These are phyloP conservation scores for Sugiyamaella marilandica DNA, from an alignment of 805 yeast species.

Conservation along the genomic window DNA sequence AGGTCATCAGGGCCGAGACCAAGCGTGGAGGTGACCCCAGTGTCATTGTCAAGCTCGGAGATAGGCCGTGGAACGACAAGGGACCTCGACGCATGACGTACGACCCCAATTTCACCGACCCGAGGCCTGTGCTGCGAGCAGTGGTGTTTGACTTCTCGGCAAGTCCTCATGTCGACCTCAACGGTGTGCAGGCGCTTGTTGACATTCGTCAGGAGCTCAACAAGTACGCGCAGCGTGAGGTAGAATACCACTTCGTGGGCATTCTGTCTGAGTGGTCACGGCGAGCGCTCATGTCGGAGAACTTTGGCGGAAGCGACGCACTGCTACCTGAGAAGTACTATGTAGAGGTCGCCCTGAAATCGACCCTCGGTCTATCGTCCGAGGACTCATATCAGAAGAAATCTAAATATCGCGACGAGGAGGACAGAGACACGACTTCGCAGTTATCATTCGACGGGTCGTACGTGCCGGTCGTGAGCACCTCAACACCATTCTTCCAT, in stretches of 20 bases:
- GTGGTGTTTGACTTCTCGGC: conserved; percentile 78
- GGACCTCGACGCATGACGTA: conserved; percentile 45
- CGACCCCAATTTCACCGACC: conserved; percentile 36
- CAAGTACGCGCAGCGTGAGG: conserved; percentile 72
- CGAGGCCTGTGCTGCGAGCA: conserved; percentile 63
- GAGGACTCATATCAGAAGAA: conserved; percentile 10
- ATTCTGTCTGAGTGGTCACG: conserved; percentile 83
- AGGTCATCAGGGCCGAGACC: conserved; percentile 58
- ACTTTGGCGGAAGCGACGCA: conserved; percentile 60
- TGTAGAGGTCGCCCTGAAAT: conserved; percentile 18
- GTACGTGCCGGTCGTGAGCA: conserved; percentile 52
- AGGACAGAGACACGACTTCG: conserved; percentile 17
- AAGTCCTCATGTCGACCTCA: conserved; percentile 70
- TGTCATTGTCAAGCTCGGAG: conserved; percentile 38
- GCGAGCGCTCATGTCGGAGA: conserved; percentile 66
- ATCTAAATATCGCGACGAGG: conserved; percentile 18
- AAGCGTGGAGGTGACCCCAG: conserved; percentile 48
- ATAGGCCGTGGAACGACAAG: conserved; percentile 89
- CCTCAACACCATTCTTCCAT: conserved; percentile 73
- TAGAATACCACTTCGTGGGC: conserved; percentile 87
- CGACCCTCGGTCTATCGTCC: conserved; percentile 11
- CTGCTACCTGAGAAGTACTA: conserved; percentile 22
- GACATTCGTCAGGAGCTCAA: conserved; percentile 71
- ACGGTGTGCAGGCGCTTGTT: conserved; percentile 71
- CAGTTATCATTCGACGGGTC: conserved; percentile 33